Evolutionary conservation across 2,329 filamentous ascomycete genomes (phyloP), one percentile per base, ranked within the genome.

Genomic region (Aspergillus cejpii): DNA sequence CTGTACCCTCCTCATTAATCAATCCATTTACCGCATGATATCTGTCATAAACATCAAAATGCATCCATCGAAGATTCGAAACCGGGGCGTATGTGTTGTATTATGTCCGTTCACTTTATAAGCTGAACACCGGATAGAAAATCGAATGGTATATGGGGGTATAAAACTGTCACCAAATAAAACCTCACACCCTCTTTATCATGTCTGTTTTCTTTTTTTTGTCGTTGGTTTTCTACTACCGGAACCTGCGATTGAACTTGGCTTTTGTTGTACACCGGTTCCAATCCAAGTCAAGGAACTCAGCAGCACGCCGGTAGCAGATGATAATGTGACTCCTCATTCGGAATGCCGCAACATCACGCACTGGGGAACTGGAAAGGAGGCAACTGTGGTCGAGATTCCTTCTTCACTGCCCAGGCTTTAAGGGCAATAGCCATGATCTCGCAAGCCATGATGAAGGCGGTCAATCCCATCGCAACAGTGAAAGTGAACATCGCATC

Each of bases 401-500:
- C 66, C 46, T 64, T 71, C 58, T 69, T 71, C 12, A 79, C 67
- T 3, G 87, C 88, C 88, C 88, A 94, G 20, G 89, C 90, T 68
- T 95, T 96, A 62, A 95, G 69, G 20, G 88, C 84, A 48, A 96
- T 79, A 8, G 85, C 72, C 21, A 89, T 60, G 15, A 94, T 77
- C 43, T 85, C 78, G 82, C 87, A 95, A 0, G 89, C 83, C 85
- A 96, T 91, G 41, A 94, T 67, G 40, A 95, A 74, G 1, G 83
- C 84, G 1, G 88, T 86, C 5, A 94, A 63, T 2, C 90, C 91
- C 79, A 94, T 85, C 7, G 82, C 85, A 26, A 95, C 78, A 0
- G 88, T 95, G 67, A 95, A 94, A 49, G 88, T 80, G 66, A 95
- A 92, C 89, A 95, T 96, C 51, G 87, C 87, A 60, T 95, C 86